Conservation (phyloP, 2,329 filamentous ascomycete species). For the Aspergillus cejpii region DNA sequence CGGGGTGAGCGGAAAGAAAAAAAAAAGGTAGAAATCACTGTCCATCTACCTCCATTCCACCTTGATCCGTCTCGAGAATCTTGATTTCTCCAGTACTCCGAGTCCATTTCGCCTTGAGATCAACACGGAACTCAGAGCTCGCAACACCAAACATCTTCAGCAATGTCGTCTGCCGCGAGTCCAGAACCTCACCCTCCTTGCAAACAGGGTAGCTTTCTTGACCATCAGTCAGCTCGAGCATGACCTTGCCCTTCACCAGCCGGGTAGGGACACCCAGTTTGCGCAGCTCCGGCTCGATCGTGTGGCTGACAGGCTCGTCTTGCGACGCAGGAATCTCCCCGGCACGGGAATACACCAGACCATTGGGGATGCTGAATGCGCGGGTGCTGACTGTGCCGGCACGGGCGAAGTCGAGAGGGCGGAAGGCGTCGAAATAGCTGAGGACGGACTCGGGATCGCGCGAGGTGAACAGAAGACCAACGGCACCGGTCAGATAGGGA, state of each 20-base stretch:
- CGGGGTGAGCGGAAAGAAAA: slow-evolving; percentile 17
- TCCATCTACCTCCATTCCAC: slow-evolving; percentile 41
- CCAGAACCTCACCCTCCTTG: slow-evolving; percentile 73
- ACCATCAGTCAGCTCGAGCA: slow-evolving; percentile 52
- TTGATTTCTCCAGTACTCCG: slow-evolving; percentile 37
- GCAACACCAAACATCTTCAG: slow-evolving; percentile 90
- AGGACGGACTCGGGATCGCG: slow-evolving; percentile 61
- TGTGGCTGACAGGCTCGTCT: slow-evolving; percentile 81
- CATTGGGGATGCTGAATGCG: slow-evolving; percentile 71
- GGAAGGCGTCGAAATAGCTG: slow-evolving; percentile 64
- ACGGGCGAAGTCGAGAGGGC: slow-evolving; percentile 81
- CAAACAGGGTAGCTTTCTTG: slow-evolving; percentile 66
- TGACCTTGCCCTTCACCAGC: slow-evolving; percentile 80
- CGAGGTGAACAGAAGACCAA: slow-evolving; percentile 86
- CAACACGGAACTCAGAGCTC: slow-evolving; percentile 82
- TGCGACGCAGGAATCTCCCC: slow-evolving; percentile 73
- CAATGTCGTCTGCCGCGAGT: slow-evolving; percentile 85
- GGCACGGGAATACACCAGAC: slow-evolving; percentile 69
- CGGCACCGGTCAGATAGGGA: slow-evolving; percentile 67
- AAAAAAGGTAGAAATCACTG: slow-evolving; percentile 18
- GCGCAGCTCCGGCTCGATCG: slow-evolving; percentile 81
- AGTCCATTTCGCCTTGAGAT: slow-evolving; percentile 60
- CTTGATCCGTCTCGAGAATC: slow-evolving; percentile 33
- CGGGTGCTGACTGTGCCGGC: slow-evolving; percentile 70
- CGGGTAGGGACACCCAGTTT: slow-evolving; percentile 84